Percentiles rank a stretch among this genome's conserved stretches.
Evolutionary conservation across 179 eudicot genomes (phyloP).

Genomic region (Silene coronaria): DNA sequence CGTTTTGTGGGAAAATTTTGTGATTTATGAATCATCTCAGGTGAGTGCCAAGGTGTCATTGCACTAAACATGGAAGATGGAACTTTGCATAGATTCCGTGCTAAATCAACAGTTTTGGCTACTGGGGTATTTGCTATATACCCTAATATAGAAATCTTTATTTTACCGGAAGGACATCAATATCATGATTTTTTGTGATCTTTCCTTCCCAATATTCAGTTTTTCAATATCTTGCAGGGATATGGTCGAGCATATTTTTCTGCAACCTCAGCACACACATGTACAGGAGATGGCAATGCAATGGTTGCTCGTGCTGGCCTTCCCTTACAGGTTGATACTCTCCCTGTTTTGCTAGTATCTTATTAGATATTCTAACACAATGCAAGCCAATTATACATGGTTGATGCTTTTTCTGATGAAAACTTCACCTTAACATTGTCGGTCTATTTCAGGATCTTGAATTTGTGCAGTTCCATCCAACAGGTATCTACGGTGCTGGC

Average conservation of each 20-base stretch:
- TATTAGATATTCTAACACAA: neutral
- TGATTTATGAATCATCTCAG: slow-evolving; percentile 31
- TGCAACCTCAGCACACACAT: slow-evolving; percentile 99
- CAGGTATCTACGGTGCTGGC: slow-evolving; percentile 99
- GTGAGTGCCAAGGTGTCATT: slow-evolving; percentile 94
- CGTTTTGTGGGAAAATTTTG: slow-evolving; percentile 2
- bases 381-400: slow-evolving; percentile 14
- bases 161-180: neutral
- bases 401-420: neutral
- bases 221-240: slow-evolving; percentile 41
- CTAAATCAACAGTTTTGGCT: slow-evolving; percentile 88
- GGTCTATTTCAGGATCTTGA: slow-evolving; percentile 63
- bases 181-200: neutral
- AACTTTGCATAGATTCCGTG: slow-evolving; percentile 49
- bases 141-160: neutral
- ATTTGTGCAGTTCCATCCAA: slow-evolving; percentile 98
- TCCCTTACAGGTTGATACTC: slow-evolving; percentile 61
- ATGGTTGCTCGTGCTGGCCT: slow-evolving; percentile 99
- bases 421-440: neutral
- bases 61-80: slow-evolving; percentile 54
- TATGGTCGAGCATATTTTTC: slow-evolving; percentile 97
- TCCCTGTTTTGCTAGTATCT: neutral
- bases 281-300: slow-evolving; percentile 99
- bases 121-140: slow-evolving; percentile 64
- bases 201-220: neutral